Conservation (phyloP, 768 basidiomycete species). For the Auricularia heimuer region DNA sequence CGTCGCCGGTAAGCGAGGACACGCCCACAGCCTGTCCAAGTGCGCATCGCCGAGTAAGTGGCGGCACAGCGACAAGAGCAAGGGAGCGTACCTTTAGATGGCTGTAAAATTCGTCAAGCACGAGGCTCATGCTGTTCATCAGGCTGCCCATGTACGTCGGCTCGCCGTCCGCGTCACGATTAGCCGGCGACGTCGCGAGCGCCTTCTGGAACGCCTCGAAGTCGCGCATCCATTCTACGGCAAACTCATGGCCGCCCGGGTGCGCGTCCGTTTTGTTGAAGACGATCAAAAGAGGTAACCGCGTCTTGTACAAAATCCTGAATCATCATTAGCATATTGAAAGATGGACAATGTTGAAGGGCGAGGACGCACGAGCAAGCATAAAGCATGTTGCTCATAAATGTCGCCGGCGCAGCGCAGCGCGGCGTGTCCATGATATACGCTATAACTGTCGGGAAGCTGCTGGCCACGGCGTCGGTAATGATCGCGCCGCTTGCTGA, state of each 20-base stretch:
- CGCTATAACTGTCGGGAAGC: conserved; percentile 88
- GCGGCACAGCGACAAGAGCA: not conserved
- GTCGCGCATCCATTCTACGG: conserved; percentile 96
- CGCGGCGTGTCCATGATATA: conserved; percentile 97
- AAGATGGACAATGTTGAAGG: conserved; percentile 3
- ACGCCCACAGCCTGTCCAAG: conserved; percentile 77
- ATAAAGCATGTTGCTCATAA: conserved; percentile 99
- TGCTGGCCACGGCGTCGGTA: conserved; percentile 90
- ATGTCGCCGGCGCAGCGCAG: conserved; percentile 89
- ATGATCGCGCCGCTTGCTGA: conserved; percentile 98
- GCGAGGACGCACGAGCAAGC: conserved; percentile 69
- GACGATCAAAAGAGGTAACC: conserved; percentile 91
- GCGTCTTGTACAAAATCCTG: conserved; percentile 96
- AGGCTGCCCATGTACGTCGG: conserved; percentile 97
- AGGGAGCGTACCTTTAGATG: conserved; percentile 63
- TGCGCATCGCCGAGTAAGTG: not conserved
- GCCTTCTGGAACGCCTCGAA: conserved; percentile 93
- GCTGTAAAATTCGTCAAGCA: conserved; percentile 97
- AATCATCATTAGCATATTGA: not conserved
- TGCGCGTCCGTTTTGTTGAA: conserved; percentile 98
- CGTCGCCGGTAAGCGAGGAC: conserved; percentile 91
- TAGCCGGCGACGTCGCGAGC: conserved; percentile 50
- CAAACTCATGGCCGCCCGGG: conserved; percentile 62
- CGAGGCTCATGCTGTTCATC: conserved; percentile 98
- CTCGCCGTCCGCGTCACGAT: conserved; percentile 73